These are phyloP conservation scores for Fragaria ananassa DNA, from an alignment of 306 rosid genomes.

Conservation along the genomic window DNA sequence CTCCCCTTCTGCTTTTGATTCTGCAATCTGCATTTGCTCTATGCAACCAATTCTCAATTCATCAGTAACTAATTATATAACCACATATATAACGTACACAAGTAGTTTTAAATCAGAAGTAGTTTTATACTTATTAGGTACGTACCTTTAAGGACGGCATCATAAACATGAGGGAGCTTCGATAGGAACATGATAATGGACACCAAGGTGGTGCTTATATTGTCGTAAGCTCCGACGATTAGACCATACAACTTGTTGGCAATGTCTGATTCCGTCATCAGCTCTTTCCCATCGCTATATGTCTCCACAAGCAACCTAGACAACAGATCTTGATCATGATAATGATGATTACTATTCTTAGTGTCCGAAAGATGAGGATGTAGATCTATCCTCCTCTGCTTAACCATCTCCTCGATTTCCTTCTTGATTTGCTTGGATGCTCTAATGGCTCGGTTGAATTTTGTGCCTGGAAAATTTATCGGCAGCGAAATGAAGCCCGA, in stretches of 20 bases:
- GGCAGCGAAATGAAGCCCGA: background rate
- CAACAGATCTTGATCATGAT: background rate
- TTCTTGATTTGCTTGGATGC: constrained; percentile 8
- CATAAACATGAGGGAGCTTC: constrained; percentile 4
- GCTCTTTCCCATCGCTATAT: background rate
- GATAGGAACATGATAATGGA: background rate
- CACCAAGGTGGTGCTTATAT: background rate
- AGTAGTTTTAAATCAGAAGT: background rate
- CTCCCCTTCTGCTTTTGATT: background rate
- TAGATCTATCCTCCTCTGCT: background rate
- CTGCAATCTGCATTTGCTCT: constrained; percentile 5
- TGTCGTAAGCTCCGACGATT: background rate
- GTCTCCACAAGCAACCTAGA: background rate
- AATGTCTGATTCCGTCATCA: background rate
- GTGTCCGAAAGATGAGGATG: background rate
- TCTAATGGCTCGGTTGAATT: background rate
- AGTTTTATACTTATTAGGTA: background rate
- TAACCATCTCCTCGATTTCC: background rate
- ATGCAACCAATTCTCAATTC: background rate
- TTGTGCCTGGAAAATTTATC: background rate
- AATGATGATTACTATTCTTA: background rate
- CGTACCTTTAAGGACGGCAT: background rate
- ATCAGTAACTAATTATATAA: background rate
- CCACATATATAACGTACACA: background rate
- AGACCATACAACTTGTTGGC: constrained; percentile 6